Conservation (phyloP, 1,284 basidiomycete species). For the Taiwanofungus camphoratus region DNA sequence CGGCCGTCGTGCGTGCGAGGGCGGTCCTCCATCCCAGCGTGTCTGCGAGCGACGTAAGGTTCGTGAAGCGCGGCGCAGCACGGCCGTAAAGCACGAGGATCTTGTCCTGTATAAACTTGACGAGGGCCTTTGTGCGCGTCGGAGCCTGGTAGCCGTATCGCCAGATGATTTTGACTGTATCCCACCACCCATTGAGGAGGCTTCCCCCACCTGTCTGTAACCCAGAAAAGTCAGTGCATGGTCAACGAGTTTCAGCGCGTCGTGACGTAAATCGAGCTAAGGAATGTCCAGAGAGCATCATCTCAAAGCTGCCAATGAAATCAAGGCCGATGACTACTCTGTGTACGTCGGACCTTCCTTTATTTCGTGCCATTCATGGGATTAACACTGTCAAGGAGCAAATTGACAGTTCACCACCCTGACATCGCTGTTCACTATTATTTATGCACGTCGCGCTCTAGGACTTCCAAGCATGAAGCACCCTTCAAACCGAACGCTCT, state of each 20-base stretch:
- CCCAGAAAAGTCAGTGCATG: no score
- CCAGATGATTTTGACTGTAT: slow-evolving; percentile 67
- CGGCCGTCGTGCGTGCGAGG: slow-evolving; percentile 47
- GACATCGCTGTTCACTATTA: no score
- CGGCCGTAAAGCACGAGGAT: slow-evolving; percentile 59
- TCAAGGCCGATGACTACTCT: no score
- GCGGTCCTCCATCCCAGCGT: slow-evolving; percentile 50
- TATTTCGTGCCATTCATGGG: no score
- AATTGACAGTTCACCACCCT: no score
- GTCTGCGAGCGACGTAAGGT: slow-evolving; percentile 50
- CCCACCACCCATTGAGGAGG: slow-evolving; percentile 54
- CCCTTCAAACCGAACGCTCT: no score
- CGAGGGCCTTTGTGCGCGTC: slow-evolving; percentile 48
- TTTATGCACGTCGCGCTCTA: neutral
- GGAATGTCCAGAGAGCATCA: no score
- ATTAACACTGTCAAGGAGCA: no score
- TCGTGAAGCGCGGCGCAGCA: slow-evolving; percentile 58
- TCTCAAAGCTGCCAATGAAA: no score
- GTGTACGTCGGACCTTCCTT: no score
- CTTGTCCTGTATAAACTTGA: slow-evolving; percentile 47
- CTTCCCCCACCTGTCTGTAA: slow-evolving; percentile 33
- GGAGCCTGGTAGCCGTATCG: slow-evolving; percentile 80
- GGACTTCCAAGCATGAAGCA: neutral
- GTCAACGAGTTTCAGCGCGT: no score
- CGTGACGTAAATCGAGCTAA: no score